Evolutionary conservation across 305 asterid species (phyloP).

Genomic region (Vinca major): DNA sequence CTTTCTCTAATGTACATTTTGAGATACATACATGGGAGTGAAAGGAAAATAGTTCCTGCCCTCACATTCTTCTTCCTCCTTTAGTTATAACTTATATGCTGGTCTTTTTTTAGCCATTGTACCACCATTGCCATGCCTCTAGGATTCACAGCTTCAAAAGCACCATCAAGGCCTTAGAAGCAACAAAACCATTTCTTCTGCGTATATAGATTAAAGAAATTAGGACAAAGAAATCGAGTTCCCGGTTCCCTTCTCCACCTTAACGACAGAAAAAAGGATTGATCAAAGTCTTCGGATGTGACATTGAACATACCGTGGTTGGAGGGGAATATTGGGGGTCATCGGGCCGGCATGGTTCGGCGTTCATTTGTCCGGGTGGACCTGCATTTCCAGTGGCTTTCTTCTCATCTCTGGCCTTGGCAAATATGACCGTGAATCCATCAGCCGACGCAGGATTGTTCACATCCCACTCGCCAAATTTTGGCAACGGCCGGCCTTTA

Average conservation of each 20-base stretch:
- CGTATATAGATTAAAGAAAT: conserved; percentile 8
- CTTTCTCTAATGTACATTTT: neutral
- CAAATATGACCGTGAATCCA: conserved; percentile 84
- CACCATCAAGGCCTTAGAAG: conserved; percentile 32
- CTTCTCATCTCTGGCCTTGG: conserved; percentile 93
- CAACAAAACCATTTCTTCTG: conserved; percentile 80
- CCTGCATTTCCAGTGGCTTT: conserved; percentile 44
- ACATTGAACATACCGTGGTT: conserved; percentile 17
- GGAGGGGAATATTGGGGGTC: conserved; percentile 21
- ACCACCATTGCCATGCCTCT: neutral
- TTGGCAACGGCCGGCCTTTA: conserved; percentile 83
- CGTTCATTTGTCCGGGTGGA: conserved; percentile 19
- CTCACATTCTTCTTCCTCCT: neutral
- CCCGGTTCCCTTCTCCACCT: too few relatives aligned
- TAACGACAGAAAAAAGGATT: too few relatives aligned
- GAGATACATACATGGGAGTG: neutral
- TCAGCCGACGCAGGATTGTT: conserved; percentile 90
- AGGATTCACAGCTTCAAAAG: conserved; percentile 8
- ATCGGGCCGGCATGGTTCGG: conserved; percentile 16
- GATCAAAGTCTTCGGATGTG: too few relatives aligned
- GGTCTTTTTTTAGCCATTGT: neutral
- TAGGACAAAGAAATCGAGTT: too few relatives aligned
- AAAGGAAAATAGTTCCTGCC: neutral
- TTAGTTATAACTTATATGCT: neutral
- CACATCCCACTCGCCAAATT: conserved; percentile 97